Evolutionary conservation across 2,329 filamentous ascomycete species (phyloP), one percentile per base, ranked within the genome.

Genomic region (Calycina herbarum): DNA sequence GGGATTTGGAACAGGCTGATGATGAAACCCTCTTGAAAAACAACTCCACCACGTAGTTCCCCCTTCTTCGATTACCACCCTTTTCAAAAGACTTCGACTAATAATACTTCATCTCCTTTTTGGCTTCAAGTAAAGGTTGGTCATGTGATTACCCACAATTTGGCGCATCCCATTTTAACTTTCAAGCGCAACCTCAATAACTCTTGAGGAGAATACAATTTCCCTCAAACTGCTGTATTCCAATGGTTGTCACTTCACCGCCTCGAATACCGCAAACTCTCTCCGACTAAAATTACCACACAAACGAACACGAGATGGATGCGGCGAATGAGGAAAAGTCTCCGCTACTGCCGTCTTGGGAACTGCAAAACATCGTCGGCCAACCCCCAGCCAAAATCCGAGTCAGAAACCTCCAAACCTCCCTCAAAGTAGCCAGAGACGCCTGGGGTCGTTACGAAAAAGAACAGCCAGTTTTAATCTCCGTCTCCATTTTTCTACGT

Each of bases 401-500:
- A 45, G 83, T 93, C 65, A 81, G 80, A 61, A 87, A 91, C 72
- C 83, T 93, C 1, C 80, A 85, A 66, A 80, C 85, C 64, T 82
- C 77, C 8, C 81, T 87, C 66, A 58, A 66, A n/a, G 38, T 69
- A 54, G 66, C 65, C n/a, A 81, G 81, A 40, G 89, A 93, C 75
- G 89, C 88, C 59, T 93, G 90, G 90, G 87, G 87, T 64, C 84
- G 89, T 3, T 64, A 70, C 1, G 76, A 79, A 61, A 86, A 85
- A 69, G 75, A 80, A 11, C 90, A 93, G 77, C 89, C 90, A 7
- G 79, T 86, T 10, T 73, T 85, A 6, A 72, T 93, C 8, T 88
- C 87, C 4, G 83, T 86, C 40, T 81, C 83, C 24, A 81, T 92
- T 3, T 82, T 81, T 2, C 82, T 93, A 66, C 76, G 77, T 15